Evolutionary conservation across 2,329 filamentous ascomycete genomes (phyloP).

Genomic region (Colletotrichum shisoi): DNA sequence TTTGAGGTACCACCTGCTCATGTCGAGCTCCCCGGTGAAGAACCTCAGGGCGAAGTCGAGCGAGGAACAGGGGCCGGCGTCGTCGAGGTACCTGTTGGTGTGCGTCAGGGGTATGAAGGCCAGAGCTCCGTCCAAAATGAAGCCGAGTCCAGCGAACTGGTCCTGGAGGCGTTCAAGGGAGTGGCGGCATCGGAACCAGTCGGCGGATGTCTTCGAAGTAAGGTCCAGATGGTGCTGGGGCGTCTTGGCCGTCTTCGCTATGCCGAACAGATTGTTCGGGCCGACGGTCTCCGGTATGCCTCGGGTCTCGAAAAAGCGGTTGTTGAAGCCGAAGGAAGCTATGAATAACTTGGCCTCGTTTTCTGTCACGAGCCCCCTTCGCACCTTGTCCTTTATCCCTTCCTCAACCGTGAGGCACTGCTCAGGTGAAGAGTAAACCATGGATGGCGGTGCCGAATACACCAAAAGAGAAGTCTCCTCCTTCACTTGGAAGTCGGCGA

Average conservation of each 20-base stretch:
- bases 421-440: conserved; percentile 45
- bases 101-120: conserved; percentile 56
- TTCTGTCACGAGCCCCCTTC: conserved; percentile 42
- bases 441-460: conserved; percentile 51
- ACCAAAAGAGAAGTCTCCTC: conserved; percentile 49
- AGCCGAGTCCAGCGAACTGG: conserved; percentile 51
- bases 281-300: conserved; percentile 52
- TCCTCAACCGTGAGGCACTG: conserved; percentile 42
- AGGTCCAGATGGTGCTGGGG: conserved; percentile 42
- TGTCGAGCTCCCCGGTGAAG: conserved; percentile 50
- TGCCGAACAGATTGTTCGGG: conserved; percentile 54
- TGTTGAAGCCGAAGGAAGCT: conserved; percentile 45
- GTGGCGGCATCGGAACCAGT: conserved; percentile 51
- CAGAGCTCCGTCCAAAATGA: conserved; percentile 55
- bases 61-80: conserved; percentile 54
- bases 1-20: conserved; percentile 54
- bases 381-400: conserved; percentile 37
- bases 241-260: conserved; percentile 53
- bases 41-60: conserved; percentile 61
- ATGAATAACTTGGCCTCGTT: conserved; percentile 42
- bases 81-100: conserved; percentile 53
- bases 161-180: conserved; percentile 44
- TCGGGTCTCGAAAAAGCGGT: conserved; percentile 48
- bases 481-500: conserved; percentile 57
- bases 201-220: conserved; percentile 50